These are phyloP conservation scores for Takakia lepidozioides DNA, from an alignment of 225 moss, liverwort and hornwort species.

Conservation along the genomic window DNA sequence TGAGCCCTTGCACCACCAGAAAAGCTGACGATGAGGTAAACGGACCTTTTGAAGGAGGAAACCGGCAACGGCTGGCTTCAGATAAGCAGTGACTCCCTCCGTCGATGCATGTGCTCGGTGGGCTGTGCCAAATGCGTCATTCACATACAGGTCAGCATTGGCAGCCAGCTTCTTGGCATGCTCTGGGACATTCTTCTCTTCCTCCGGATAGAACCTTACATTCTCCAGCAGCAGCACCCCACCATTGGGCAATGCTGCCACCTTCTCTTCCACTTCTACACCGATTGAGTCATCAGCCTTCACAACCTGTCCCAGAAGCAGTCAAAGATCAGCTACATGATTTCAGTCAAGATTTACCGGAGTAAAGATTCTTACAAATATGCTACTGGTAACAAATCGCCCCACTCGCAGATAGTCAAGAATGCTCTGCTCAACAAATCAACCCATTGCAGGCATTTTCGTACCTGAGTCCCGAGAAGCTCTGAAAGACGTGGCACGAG, in stretches of 20 bases:
- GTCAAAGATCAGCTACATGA: constrained; percentile 10
- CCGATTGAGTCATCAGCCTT: constrained; percentile 38
- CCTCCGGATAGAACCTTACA: constrained; percentile 51
- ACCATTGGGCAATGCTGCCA: constrained; percentile 29
- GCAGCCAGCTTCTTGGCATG: constrained; percentile 37
- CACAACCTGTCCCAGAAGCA: constrained; percentile 22
- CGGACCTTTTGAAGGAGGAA: constrained; percentile 35
- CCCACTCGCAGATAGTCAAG: too few species aligned
- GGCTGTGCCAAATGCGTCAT: constrained; percentile 52
- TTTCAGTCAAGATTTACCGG: too few species aligned
- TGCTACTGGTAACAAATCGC: too few species aligned
- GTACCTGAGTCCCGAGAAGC: not conserved
- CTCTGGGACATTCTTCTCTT: constrained; percentile 43
- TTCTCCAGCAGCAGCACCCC: constrained; percentile 46
- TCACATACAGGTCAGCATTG: constrained; percentile 33
- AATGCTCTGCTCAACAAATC: too few species aligned
- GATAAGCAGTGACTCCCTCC: constrained; percentile 34
- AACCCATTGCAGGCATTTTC: too few species aligned
- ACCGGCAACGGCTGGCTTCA: constrained; percentile 33
- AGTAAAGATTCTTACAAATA: too few species aligned
- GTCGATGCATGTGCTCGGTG: constrained; percentile 56
- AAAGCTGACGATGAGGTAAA: too few species aligned
- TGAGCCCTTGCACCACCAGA: too few species aligned
- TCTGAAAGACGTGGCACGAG: constrained; percentile 4
- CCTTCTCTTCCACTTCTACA: constrained; percentile 27